These are phyloP conservation scores for Penicillium corylophilum DNA, from an alignment of 2,329 filamentous ascomycete genomes.

Conservation along the genomic window DNA sequence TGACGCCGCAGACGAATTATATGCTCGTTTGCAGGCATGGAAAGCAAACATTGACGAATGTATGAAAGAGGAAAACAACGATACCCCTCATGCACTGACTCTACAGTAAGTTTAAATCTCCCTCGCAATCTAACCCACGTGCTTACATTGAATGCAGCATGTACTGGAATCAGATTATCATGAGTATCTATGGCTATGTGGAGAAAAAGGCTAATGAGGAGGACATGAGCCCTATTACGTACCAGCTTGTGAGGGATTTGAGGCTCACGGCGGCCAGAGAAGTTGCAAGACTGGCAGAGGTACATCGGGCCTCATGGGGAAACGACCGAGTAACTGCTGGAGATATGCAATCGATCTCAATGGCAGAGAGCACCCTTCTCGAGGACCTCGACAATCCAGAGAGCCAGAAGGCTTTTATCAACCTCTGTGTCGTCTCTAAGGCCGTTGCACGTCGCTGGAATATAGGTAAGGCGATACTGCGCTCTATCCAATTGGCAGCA, in stretches of 20 bases:
- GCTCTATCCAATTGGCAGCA: not conserved
- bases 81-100: not conserved
- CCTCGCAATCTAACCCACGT: not conserved
- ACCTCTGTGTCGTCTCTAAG: not conserved
- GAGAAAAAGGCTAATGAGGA: not conserved
- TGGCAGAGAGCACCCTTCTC: not conserved
- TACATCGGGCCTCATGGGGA: not conserved
- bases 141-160: not conserved
- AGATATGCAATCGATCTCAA: not conserved
- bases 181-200: not conserved
- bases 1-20: not conserved
- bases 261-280: not conserved
- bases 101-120: not conserved
- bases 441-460: not conserved
- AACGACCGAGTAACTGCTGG: not conserved
- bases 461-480: not conserved
- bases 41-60: constrained; percentile 7
- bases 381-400: not conserved
- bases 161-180: not conserved
- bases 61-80: not conserved
- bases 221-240: not conserved
- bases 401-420: not conserved
- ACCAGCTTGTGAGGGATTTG: not conserved
- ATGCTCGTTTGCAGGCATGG: not conserved
- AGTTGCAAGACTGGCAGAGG: not conserved